Base-by-base conservation (phyloP, 176 grass and related monocot genomes). In the Bromus sterilis region DNA sequence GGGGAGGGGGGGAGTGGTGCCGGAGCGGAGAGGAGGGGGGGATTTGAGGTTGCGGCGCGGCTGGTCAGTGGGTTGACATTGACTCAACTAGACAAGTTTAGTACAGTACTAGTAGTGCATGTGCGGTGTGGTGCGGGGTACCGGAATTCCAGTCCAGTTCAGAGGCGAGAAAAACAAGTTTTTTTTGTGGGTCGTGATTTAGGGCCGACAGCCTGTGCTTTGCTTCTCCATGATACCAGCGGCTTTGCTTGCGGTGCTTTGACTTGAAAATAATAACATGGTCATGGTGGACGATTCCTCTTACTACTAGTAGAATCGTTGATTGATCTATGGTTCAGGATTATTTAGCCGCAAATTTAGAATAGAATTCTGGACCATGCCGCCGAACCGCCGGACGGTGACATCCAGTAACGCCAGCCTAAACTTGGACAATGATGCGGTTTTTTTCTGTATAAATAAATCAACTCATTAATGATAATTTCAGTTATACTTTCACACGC, bases 151-250 rank as follows among this genome's bases (percentile, higher is more conserved):
- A 36, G n/a, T n/a, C n/a, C n/a, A n/a, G n/a, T n/a, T n/a, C n/a
- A n/a, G 29, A 4, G 70, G 70, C 24, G 14, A 46, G 23, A 43
- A 44, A 43, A 35, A 4, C n/a, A n/a, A n/a, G n/a, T n/a, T n/a
- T n/a, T n/a, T n/a, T 18, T 33, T 32, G 11, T 36, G 18, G 20
- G 20, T 20, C 3, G 64, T 11, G 43, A 46, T 71, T 7, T 1
- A 18, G 40, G 71, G 71, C 46, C 44, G 71, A 74, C 71, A 74
- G 71, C 5, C 18, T 74, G 72, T 75, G 72, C 48, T 48, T 49
- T 73, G 23, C 68, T 71, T 48, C 42, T 31, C 25, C 70, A 48
- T 73, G 70, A 73, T 49, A 73, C 15, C 70, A 0, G 70, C 42
- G 28, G 26, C 42, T 11, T 72, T 15, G 26, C 42, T 11, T 72